Evolutionary conservation across 768 basidiomycete genomes (phyloP).

Genomic region (Symmetrospora coprosmae): DNA sequence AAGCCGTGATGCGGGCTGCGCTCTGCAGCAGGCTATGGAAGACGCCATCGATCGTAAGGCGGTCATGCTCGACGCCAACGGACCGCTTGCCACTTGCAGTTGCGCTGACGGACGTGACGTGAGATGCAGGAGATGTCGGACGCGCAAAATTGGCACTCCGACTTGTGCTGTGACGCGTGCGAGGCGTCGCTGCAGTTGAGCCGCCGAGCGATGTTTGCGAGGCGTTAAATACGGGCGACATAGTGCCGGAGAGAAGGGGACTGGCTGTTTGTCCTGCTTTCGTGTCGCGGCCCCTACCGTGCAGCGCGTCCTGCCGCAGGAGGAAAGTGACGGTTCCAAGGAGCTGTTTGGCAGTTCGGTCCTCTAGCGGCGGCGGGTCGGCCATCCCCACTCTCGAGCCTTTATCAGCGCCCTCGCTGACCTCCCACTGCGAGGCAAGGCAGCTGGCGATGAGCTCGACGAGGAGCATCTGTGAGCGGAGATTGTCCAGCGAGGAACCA

Average conservation of each 20-base stretch:
- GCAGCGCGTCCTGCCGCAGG: not conserved
- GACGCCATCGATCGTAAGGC: no score
- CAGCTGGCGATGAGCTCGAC: not conserved
- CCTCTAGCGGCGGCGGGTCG: slow-evolving; percentile 15
- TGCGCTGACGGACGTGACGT: no score
- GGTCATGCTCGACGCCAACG: no score
- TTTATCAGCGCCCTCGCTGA: not conserved
- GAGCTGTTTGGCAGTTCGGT: slow-evolving; percentile 11
- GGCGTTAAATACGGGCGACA: no score
- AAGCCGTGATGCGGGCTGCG: not conserved
- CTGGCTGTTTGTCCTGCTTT: not conserved
- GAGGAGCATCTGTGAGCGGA: not conserved
- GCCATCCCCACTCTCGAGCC: no score
- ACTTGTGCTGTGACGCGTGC: no score
- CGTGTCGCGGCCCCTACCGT: not conserved
- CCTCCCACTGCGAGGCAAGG: slow-evolving; percentile 14
- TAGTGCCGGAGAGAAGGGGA: no score
- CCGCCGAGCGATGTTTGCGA: no score
- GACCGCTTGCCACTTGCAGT: no score
- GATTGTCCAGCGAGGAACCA: not conserved
- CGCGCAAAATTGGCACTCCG: no score
- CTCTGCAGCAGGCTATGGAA: not conserved
- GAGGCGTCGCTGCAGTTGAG: no score
- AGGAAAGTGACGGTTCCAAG: slow-evolving; percentile 13
- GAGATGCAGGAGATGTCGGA: no score